Conservation (phyloP, 257 asterid species). For the Scutellaria minor region DNA sequence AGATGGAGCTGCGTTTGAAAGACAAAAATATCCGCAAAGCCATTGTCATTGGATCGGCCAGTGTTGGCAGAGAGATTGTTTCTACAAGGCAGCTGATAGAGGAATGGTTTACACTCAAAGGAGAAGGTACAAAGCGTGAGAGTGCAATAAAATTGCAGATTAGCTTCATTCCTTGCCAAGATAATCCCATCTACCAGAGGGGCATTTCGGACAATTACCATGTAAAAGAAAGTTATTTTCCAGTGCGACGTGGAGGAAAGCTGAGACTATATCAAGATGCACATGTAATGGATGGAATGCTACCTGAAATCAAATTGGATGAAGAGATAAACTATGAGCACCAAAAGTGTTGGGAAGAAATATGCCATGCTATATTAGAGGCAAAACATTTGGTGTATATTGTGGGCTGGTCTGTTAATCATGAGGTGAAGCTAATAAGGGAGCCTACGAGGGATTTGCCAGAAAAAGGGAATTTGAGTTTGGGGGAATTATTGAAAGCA, state of each 20-base stretch:
- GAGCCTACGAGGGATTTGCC: conserved; percentile 62
- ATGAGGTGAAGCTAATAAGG: conserved; percentile 59
- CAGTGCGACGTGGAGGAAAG: not conserved
- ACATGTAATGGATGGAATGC: conserved; percentile 24
- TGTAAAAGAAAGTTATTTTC: too few relatives aligned
- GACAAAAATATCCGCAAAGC: too few relatives aligned
- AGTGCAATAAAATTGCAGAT: too few relatives aligned
- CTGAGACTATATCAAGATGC: conserved; percentile 33
- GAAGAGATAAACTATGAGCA: conserved; percentile 26
- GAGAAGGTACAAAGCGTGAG: too few relatives aligned
- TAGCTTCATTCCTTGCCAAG: too few relatives aligned
- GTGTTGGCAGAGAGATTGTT: too few relatives aligned
- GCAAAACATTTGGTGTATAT: conserved; percentile 64
- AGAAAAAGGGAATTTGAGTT: conserved; percentile 49
- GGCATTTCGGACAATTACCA: too few relatives aligned
- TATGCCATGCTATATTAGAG: conserved; percentile 63
- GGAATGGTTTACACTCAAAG: too few relatives aligned
- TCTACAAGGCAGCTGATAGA: too few relatives aligned
- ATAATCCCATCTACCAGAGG: too few relatives aligned
- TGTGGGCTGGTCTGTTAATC: conserved; percentile 67
- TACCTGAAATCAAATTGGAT: conserved; percentile 31
- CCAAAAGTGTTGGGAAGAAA: conserved; percentile 46
- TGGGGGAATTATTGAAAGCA: conserved; percentile 57
- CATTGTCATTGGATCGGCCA: too few relatives aligned
- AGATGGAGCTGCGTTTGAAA: too few relatives aligned